These are phyloP conservation scores for Peribolospora baueri DNA, from an alignment of 768 basidiomycete species.

Conservation along the genomic window DNA sequence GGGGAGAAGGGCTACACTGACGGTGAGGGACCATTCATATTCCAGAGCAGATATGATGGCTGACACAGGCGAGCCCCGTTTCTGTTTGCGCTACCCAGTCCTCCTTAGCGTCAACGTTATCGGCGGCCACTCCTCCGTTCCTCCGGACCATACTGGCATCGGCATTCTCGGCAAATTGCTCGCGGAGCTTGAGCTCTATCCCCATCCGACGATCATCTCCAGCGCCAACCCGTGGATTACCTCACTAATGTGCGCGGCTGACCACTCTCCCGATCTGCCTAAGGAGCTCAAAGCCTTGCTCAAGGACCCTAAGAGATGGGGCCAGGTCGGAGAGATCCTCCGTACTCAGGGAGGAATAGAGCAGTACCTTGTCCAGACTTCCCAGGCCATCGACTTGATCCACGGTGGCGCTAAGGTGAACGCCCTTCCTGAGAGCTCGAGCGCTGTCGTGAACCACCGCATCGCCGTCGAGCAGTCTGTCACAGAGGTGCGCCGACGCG, in stretches of 20 bases:
- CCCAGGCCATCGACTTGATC: slow-evolving; percentile 50
- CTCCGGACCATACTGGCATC: slow-evolving; percentile 53
- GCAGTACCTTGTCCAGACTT: slow-evolving; percentile 31
- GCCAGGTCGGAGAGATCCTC: slow-evolving; percentile 26
- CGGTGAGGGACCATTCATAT: slow-evolving; percentile 17
- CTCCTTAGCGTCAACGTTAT: slow-evolving; percentile 36
- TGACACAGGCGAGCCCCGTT: too few species aligned
- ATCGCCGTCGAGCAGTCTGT: slow-evolving; percentile 7
- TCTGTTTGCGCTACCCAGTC: too few species aligned
- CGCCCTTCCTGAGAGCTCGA: slow-evolving; percentile 7
- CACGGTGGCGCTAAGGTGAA: slow-evolving; percentile 11
- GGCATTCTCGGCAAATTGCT: slow-evolving; percentile 53
- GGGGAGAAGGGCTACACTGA: slow-evolving; percentile 35
- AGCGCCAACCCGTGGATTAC: slow-evolving; percentile 15
- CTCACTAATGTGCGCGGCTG: slow-evolving; percentile 40
- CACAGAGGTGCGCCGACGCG: neutral
- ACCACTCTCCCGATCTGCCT: slow-evolving; percentile 35
- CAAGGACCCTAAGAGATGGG: slow-evolving; percentile 15
- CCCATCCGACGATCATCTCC: slow-evolving; percentile 21
- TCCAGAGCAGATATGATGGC: slow-evolving; percentile 5
- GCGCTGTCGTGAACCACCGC: slow-evolving; percentile 8
- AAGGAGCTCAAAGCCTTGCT: slow-evolving; percentile 25
- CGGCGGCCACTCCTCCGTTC: slow-evolving; percentile 70
- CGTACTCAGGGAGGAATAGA: slow-evolving; percentile 1
- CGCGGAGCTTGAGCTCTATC: slow-evolving; percentile 41